phyloP scores from a whole-genome alignment of 2,329 filamentous ascomycete genomes.

The Xylariomycetidae sp. region DNA sequence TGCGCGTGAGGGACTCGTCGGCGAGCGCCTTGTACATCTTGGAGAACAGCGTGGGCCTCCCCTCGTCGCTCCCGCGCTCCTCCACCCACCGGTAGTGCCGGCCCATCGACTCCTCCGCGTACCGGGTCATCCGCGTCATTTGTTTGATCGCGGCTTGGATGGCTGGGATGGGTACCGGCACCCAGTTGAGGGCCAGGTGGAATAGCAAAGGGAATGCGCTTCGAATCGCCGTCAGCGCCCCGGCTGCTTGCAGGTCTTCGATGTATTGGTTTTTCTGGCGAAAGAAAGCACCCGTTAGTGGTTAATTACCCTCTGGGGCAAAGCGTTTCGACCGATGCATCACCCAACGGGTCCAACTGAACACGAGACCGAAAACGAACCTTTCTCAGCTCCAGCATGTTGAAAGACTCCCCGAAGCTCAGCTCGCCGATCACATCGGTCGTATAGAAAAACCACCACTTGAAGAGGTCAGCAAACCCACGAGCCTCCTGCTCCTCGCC shows the following conservation, averaged over 20 bases:
- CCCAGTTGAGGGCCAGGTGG: constrained; percentile 9
- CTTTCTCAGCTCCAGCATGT: constrained; percentile 44
- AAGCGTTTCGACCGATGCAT: no score
- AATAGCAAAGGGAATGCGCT: constrained; percentile 26
- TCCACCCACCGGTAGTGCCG: constrained; percentile 13
- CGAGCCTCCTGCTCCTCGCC: constrained; percentile 30
- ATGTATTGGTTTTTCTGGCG: constrained; percentile 41
- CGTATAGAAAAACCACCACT: constrained; percentile 51
- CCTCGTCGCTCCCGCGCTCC: constrained; percentile 12
- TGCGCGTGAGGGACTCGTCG: constrained; percentile 15
- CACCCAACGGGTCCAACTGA: neutral
- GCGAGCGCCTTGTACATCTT: constrained; percentile 31
- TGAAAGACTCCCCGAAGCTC: constrained; percentile 50
- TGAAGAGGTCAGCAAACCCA: constrained; percentile 41
- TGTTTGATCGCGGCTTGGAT: constrained; percentile 10
- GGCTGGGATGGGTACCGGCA: constrained; percentile 24
- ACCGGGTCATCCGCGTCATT: constrained; percentile 15
- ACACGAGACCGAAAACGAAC: constrained; percentile 26
- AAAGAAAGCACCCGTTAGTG: neutral
- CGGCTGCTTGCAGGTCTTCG: constrained; percentile 30
- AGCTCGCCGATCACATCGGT: constrained; percentile 51
- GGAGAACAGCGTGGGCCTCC: constrained; percentile 31
- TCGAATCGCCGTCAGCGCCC: constrained; percentile 17
- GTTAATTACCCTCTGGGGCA: neutral
- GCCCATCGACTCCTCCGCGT: constrained; percentile 21